Evolutionary conservation across 331 rosid species (phyloP).

Genomic region (Quercus phellos): DNA sequence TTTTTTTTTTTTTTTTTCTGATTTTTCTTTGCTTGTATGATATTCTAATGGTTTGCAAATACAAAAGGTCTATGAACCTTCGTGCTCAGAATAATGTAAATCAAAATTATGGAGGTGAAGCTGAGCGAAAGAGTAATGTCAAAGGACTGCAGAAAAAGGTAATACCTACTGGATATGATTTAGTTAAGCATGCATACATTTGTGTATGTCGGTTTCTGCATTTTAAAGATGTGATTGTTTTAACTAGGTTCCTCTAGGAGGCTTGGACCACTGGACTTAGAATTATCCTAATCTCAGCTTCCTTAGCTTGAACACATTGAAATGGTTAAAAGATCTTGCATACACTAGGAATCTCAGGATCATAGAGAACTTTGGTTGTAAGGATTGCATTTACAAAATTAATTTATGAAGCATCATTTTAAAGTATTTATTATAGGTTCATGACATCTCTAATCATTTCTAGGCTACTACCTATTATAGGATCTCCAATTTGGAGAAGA

Average conservation of each 20-base stretch:
- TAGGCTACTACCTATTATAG: background rate
- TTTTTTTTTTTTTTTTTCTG: too few relatives aligned
- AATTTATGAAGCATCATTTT: background rate
- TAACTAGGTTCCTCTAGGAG: background rate
- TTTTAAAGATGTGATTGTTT: background rate
- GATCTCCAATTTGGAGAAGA: background rate
- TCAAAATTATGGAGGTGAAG: background rate
- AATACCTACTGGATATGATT: background rate
- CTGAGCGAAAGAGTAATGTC: slow-evolving; percentile 10
- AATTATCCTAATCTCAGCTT: background rate
- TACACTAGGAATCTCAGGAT: background rate
- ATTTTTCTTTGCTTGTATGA: background rate
- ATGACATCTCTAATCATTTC: background rate
- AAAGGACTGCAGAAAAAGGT: slow-evolving; percentile 22
- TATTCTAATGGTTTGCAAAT: slow-evolving; percentile 3
- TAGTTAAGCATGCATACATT: background rate
- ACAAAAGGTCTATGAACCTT: slow-evolving; percentile 8
- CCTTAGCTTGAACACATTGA: background rate
- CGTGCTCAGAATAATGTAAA: background rate
- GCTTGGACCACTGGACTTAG: background rate
- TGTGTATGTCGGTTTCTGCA: background rate
- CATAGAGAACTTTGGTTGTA: background rate
- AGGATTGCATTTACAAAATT: background rate
- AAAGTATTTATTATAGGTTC: background rate
- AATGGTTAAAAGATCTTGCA: background rate